Conservation (phyloP, 108 stramenopile genomes). For the Phaeodactylum tricornutum region DNA sequence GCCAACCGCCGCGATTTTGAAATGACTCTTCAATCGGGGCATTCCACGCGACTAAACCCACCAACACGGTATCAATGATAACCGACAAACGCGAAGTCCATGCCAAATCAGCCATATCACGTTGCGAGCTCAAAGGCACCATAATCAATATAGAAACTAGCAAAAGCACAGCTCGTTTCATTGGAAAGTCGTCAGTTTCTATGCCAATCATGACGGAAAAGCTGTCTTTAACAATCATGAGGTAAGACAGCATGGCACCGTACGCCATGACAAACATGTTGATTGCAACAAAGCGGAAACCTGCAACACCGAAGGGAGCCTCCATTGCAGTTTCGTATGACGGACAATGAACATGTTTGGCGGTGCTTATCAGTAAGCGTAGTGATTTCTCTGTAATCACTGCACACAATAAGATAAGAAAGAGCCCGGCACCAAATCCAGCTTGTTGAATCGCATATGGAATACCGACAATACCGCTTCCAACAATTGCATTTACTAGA, state of each 20-base stretch:
- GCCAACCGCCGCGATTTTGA: not conserved
- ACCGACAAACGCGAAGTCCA: conserved; percentile 60
- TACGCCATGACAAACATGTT: conserved; percentile 80
- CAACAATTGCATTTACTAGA: conserved; percentile 79
- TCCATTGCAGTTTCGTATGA: conserved; percentile 72
- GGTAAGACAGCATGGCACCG: conserved; percentile 73
- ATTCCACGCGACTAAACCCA: conserved; percentile 30
- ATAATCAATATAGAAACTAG: conserved; percentile 49
- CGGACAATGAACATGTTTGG: conserved; percentile 64
- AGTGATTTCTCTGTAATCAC: conserved; percentile 63
- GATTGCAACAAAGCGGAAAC: conserved; percentile 57
- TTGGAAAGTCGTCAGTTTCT: conserved; percentile 22
- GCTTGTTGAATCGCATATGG: conserved; percentile 76
- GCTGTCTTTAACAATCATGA: conserved; percentile 81
- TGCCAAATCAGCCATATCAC: conserved; percentile 80
- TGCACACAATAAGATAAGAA: conserved; percentile 43
- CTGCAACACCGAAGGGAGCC: conserved; percentile 59
- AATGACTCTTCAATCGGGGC: conserved; percentile 15
- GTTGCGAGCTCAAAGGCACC: conserved; percentile 56
- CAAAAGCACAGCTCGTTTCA: conserved; percentile 39
- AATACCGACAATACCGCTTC: conserved; percentile 80
- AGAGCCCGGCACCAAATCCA: conserved; percentile 62
- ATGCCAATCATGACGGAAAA: conserved; percentile 55
- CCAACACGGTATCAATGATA: conserved; percentile 43
- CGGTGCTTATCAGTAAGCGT: conserved; percentile 57